Evolutionary conservation across 441 rosid species (phyloP).

Genomic region (Euphorbia celastroides): DNA sequence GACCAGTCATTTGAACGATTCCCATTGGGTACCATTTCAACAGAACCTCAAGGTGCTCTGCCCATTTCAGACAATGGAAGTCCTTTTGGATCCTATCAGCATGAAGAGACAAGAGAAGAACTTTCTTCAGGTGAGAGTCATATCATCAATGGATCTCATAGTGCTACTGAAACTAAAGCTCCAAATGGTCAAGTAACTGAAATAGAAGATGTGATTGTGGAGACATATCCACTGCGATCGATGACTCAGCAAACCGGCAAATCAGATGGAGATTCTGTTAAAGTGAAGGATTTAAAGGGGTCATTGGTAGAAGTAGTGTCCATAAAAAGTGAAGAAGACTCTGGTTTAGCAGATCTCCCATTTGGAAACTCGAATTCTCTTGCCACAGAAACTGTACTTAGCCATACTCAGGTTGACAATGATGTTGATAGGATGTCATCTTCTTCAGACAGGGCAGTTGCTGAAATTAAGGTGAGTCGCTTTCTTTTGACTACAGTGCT

Average conservation of each 20-base stretch:
- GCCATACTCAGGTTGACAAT: constrained; percentile 17
- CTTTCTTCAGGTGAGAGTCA: constrained; percentile 19
- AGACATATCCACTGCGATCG: constrained; percentile 56
- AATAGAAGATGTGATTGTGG: constrained; percentile 43
- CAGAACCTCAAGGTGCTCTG: constrained; percentile 39
- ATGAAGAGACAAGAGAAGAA: constrained; percentile 22
- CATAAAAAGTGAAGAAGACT: constrained; percentile 17
- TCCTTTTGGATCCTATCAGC: constrained; percentile 27
- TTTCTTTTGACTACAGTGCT: background rate
- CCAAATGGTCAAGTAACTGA: constrained; percentile 27
- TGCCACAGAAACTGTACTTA: background rate
- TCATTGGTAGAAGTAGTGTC: constrained; percentile 20
- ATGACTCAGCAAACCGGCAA: constrained; percentile 21
- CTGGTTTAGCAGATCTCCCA: constrained; percentile 22
- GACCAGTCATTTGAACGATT: constrained; percentile 38
- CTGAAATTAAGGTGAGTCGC: constrained; percentile 25
- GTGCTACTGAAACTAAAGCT: constrained; percentile 17
- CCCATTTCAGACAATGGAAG: constrained; percentile 34
- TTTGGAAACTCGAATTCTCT: constrained; percentile 24
- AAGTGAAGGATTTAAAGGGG: constrained; percentile 21
- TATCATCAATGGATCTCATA: constrained; percentile 31
- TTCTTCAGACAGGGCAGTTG: constrained; percentile 22
- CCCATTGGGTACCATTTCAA: constrained; percentile 51
- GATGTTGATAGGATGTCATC: constrained; percentile 24
- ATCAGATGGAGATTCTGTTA: constrained; percentile 22